Percentiles rank a stretch among this genome's conserved stretches.
Conservation (phyloP, 2,329 filamentous ascomycete genomes). For the Venturia oleaginea region DNA sequence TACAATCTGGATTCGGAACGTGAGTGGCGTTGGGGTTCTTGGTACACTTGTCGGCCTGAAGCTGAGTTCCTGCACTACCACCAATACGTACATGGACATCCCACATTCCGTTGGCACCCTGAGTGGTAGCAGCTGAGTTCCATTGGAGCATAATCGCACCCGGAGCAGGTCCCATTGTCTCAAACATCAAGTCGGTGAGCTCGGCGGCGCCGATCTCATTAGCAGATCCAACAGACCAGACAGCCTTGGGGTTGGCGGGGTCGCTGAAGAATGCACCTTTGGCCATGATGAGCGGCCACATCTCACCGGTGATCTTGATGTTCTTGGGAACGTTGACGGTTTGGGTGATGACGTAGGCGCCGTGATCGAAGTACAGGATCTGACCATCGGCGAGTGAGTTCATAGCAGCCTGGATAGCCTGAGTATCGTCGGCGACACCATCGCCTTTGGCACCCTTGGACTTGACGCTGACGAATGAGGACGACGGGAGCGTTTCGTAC, state of each 20-base stretch:
- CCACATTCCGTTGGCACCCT: slow-evolving; percentile 75
- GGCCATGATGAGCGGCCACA: slow-evolving; percentile 86
- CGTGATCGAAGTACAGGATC: slow-evolving; percentile 56
- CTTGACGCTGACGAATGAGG: slow-evolving; percentile 75
- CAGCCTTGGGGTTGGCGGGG: slow-evolving; percentile 65
- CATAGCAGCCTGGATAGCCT: slow-evolving; percentile 70
- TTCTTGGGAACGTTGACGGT: slow-evolving; percentile 48
- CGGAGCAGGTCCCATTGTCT: slow-evolving; percentile 72
- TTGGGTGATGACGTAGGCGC: slow-evolving; percentile 51
- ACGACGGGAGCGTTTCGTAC: slow-evolving; percentile 60
- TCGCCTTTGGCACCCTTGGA: slow-evolving; percentile 77
- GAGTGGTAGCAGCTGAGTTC: slow-evolving; percentile 63
- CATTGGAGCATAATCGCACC: slow-evolving; percentile 88
- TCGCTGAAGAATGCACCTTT: slow-evolving; percentile 66
- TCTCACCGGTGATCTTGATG: slow-evolving; percentile 80
- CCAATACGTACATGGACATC: slow-evolving; percentile 94
- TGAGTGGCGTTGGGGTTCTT: slow-evolving; percentile 62
- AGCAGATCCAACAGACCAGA: slow-evolving; percentile 72
- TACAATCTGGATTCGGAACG: slow-evolving; percentile 51
- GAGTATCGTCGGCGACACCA: slow-evolving; percentile 77
- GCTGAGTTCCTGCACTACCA: slow-evolving; percentile 71
- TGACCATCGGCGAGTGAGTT: slow-evolving; percentile 54
- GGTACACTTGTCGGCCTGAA: slow-evolving; percentile 70
- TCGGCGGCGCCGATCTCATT: slow-evolving; percentile 75
- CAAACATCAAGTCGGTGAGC: slow-evolving; percentile 79